Conservation (phyloP, 192 early-diverging fungal species). For the Endogone sp. region DNA sequence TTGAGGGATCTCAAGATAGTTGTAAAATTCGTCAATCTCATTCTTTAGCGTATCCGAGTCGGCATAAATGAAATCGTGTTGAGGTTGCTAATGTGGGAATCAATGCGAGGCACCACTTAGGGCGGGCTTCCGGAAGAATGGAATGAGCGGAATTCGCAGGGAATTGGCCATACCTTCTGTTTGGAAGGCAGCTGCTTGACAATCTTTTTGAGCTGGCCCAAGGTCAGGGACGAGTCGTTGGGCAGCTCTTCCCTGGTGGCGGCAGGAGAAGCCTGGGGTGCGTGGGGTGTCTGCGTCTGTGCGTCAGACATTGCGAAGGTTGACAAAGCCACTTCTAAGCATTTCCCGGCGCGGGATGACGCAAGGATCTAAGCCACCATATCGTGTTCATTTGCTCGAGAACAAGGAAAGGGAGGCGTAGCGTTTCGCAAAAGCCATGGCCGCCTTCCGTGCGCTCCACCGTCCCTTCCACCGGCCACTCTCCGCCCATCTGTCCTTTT, state of each 20-base stretch:
- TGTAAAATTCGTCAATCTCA: conserved; percentile 58
- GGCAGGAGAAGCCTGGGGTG: not conserved
- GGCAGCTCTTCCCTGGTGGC: conserved; percentile 19
- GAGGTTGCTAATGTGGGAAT: conserved; percentile 13
- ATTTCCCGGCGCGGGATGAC: no score
- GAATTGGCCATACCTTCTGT: conserved; percentile 29
- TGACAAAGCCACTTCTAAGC: no score
- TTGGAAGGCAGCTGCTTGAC: conserved; percentile 48
- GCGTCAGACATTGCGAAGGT: no score
- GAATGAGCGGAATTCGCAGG: not conserved
- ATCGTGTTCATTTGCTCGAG: no score
- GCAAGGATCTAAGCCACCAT: no score
- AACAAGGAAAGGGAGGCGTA: no score
- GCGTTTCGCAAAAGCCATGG: no score
- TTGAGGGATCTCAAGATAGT: conserved; percentile 45
- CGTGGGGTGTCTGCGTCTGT: not conserved
- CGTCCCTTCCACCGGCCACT: no score
- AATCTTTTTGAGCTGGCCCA: conserved; percentile 48
- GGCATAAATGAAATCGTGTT: conserved; percentile 45
- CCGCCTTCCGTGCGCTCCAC: no score
- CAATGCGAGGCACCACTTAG: not conserved
- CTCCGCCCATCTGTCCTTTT: no score
- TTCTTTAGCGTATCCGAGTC: conserved; percentile 43
- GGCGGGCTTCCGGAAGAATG: no score
- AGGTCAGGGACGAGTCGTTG: conserved; percentile 42